phyloP scores from a whole-genome alignment of 1,284 basidiomycete genomes.

The Cronartium ribicola region DNA sequence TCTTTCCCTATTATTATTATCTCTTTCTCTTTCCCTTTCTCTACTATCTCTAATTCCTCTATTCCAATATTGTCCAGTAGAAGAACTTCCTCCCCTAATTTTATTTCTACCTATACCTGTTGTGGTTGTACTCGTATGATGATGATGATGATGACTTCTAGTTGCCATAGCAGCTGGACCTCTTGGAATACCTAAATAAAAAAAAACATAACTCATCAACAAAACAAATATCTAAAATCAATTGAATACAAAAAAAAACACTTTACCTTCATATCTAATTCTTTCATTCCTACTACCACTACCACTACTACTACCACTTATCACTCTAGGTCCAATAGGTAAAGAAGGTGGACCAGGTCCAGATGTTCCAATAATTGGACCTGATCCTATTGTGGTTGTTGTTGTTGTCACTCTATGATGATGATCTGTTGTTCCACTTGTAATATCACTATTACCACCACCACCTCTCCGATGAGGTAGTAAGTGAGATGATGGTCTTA shows the following conservation, averaged over 20 bases:
- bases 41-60: background rate
- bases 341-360: slow-evolving; percentile 37
- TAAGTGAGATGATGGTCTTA: slow-evolving; percentile 1
- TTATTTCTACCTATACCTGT: slow-evolving; percentile 18
- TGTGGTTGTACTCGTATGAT: background rate
- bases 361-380: slow-evolving; percentile 23
- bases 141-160: background rate
- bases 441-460: background rate
- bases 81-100: slow-evolving; percentile 8
- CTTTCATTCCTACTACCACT: slow-evolving; percentile 8
- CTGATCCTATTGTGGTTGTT: slow-evolving; percentile 3
- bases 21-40: background rate
- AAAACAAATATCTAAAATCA: background rate
- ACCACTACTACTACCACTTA: no score
- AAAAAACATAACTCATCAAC: background rate
- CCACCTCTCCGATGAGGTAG: slow-evolving; percentile 2
- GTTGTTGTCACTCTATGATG: slow-evolving; percentile 3
- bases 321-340: slow-evolving; percentile 2
- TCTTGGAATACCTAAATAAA: slow-evolving; percentile 4
- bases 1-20: background rate
- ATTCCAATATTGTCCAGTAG: slow-evolving; percentile 16
- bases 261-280: slow-evolving; percentile 31
- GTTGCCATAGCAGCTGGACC: background rate
- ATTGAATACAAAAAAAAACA: background rate
- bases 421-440: background rate